These are phyloP conservation scores for Petunia axillaris DNA, from an alignment of 257 asterid genomes.

Conservation along the genomic window DNA sequence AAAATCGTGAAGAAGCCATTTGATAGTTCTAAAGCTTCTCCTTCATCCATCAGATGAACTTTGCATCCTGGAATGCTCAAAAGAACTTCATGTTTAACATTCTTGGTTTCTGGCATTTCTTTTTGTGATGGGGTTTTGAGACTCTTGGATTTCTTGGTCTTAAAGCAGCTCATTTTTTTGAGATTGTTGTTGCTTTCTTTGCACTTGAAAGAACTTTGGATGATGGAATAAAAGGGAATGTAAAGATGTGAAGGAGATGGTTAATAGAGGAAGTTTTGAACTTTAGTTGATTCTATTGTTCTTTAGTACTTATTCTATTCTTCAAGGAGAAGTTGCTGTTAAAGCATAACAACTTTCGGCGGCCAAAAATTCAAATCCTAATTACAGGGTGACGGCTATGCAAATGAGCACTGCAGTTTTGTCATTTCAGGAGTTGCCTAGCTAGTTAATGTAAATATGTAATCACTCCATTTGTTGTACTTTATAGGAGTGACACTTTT, in stretches of 20 bases:
- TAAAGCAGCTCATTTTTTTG: constrained; percentile 56
- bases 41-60: constrained; percentile 67
- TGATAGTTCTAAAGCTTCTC: constrained; percentile 68
- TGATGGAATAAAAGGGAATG: constrained; percentile 20
- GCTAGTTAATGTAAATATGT: background rate
- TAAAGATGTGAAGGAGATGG: constrained; percentile 25
- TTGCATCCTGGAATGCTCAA: constrained; percentile 61
- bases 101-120: constrained; percentile 43
- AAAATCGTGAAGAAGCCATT: constrained; percentile 55
- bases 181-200: constrained; percentile 7
- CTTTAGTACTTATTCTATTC: constrained; percentile 50
- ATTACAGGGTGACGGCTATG: background rate
- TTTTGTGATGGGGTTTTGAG: constrained; percentile 21
- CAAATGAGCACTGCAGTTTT: background rate
- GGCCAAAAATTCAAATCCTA: constrained; percentile 18
- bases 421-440: background rate
- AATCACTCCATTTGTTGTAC: too few species aligned
- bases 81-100: constrained; percentile 54
- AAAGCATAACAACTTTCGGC: constrained; percentile 51
- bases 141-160: constrained; percentile 48
- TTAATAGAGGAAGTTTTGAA: constrained; percentile 29
- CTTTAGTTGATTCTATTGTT: constrained; percentile 37
- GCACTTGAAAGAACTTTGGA: constrained; percentile 1
- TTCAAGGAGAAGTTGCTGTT: constrained; percentile 43
- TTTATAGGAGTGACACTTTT: too few species aligned